Evolutionary conservation across 805 yeast species (phyloP).

Genomic region (Yarrowia sp.): DNA sequence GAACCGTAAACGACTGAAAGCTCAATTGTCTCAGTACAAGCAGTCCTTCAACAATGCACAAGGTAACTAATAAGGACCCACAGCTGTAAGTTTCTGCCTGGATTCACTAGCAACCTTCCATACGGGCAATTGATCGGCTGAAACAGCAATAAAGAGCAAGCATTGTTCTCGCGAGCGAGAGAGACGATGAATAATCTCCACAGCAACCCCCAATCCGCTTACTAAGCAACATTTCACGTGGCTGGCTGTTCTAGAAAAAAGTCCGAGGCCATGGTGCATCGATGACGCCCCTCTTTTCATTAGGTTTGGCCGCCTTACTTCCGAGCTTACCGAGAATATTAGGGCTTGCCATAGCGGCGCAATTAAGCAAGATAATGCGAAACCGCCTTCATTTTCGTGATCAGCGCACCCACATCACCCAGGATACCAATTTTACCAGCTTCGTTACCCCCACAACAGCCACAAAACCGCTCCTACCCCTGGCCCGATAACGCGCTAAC

Average conservation of each 20-base stretch:
- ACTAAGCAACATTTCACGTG: background rate
- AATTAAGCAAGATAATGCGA: background rate
- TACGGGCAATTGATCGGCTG: too few relatives aligned
- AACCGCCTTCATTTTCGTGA: background rate
- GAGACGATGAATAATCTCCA: too few relatives aligned
- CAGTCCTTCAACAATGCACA: too few relatives aligned
- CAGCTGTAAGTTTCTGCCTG: too few relatives aligned
- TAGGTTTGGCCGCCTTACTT: background rate
- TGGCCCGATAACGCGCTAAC: background rate
- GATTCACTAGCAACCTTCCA: too few relatives aligned
- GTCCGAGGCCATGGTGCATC: background rate
- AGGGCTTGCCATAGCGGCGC: background rate
- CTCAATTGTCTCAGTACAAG: too few relatives aligned
- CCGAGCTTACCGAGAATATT: background rate
- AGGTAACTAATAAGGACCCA: too few relatives aligned
- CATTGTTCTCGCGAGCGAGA: too few relatives aligned
- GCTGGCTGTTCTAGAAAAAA: too few relatives aligned
- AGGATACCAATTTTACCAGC: background rate
- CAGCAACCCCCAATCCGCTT: too few relatives aligned
- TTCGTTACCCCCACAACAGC: background rate
- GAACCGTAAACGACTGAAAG: too few relatives aligned
- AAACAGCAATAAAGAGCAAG: too few relatives aligned
- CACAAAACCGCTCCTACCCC: background rate
- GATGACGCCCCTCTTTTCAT: background rate
- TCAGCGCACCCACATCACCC: background rate